Evolutionary conservation across 768 basidiomycete genomes (phyloP).

Genomic region (Leucogyrophana mollusca): DNA sequence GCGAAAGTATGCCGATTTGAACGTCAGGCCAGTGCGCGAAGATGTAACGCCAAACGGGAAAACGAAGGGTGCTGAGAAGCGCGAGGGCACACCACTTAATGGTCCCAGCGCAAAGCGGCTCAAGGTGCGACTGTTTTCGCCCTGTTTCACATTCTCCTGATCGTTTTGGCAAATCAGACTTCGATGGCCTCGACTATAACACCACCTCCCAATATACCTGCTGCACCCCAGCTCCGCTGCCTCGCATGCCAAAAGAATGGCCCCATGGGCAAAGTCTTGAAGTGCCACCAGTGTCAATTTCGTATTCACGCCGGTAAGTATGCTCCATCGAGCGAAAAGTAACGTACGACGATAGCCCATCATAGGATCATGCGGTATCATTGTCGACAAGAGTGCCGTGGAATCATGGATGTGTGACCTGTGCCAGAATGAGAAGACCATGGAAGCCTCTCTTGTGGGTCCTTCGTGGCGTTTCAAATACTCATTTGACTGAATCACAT

Average conservation of each 20-base stretch:
- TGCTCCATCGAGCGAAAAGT: not conserved
- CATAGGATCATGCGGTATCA: constrained; percentile 66
- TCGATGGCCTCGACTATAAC: constrained; percentile 48
- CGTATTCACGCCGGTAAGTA: constrained; percentile 74
- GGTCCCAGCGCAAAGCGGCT: constrained; percentile 60
- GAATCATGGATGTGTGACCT: constrained; percentile 87
- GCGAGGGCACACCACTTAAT: constrained; percentile 59
- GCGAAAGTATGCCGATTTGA: constrained; percentile 92
- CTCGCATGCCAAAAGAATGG: constrained; percentile 74
- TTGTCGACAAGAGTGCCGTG: constrained; percentile 57
- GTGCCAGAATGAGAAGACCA: constrained; percentile 78
- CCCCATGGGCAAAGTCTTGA: constrained; percentile 72
- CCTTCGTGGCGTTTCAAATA: not conserved
- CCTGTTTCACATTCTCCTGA: not conserved
- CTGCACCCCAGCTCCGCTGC: constrained; percentile 67
- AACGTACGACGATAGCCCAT: constrained; percentile 2
- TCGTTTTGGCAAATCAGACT: constrained; percentile 12
- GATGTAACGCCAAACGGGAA: constrained; percentile 49
- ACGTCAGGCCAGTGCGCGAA: constrained; percentile 69
- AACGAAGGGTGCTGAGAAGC: constrained; percentile 45
- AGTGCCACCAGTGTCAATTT: constrained; percentile 79
- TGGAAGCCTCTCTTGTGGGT: constrained; percentile 80
- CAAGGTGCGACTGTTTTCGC: constrained; percentile 40
- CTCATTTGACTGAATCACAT: constrained; percentile 1
- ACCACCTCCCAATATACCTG: constrained; percentile 57